Percentiles rank a stretch among this genome's conserved stretches.
Conservation (phyloP, 2,329 filamentous ascomycete species). For the Fusarium sororula region DNA sequence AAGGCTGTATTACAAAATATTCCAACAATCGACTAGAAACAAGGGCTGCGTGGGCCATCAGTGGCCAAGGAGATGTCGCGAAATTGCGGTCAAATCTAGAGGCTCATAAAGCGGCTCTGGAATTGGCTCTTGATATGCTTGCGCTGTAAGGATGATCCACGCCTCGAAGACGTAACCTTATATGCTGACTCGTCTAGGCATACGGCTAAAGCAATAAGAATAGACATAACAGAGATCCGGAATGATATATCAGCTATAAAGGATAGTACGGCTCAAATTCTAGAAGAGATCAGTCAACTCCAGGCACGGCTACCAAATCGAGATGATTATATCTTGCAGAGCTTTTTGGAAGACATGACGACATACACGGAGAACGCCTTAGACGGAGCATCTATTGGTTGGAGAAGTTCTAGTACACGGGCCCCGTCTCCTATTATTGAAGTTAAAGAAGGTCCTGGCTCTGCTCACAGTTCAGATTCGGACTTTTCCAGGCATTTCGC, state of each 20-base stretch:
- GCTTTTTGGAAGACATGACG: background rate
- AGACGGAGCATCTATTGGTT: background rate
- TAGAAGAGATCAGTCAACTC: background rate
- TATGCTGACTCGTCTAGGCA: background rate
- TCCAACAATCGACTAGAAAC: background rate
- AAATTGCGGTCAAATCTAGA: background rate
- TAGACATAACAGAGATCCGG: background rate
- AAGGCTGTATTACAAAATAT: background rate
- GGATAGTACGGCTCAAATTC: background rate
- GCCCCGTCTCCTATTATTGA: background rate
- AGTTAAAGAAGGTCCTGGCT: accelerated
- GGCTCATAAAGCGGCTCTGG: background rate
- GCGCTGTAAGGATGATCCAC: background rate
- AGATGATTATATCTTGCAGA: background rate
- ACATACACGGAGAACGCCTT: background rate
- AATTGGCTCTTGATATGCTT: background rate
- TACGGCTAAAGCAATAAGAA: background rate
- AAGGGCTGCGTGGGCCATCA: background rate
- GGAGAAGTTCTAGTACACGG: background rate
- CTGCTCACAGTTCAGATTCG: background rate
- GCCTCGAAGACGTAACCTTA: accelerated
- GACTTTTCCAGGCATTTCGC: accelerated
- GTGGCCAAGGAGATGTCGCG: background rate
- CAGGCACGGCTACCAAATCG: background rate
- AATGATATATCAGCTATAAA: background rate